Evolutionary conservation across 1,284 basidiomycete species (phyloP).

Genomic region (Clitocybe nebularis): DNA sequence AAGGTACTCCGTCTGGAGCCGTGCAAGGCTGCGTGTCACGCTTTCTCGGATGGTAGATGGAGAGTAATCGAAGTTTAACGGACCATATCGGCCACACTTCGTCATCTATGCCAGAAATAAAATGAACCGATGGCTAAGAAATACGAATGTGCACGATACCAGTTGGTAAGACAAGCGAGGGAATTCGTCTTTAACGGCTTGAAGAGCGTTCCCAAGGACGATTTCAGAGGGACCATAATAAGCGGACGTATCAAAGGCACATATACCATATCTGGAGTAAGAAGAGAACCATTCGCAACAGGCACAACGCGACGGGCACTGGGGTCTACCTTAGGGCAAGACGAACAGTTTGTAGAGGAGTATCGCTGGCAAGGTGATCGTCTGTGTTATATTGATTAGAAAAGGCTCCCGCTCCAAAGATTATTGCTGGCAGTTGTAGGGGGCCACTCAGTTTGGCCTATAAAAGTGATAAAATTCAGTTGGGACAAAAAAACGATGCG

Average conservation of each 20-base stretch:
- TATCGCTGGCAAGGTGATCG: constrained; percentile 52
- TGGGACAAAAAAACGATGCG: constrained; percentile 1
- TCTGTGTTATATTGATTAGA: constrained; percentile 71
- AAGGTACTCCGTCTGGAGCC: constrained; percentile 79
- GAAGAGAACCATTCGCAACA: not conserved
- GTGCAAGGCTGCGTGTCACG: constrained; percentile 67
- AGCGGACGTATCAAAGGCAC: constrained; percentile 85
- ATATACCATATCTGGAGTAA: constrained; percentile 74
- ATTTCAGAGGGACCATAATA: constrained; percentile 92
- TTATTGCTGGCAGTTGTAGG: constrained; percentile 29
- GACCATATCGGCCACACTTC: constrained; percentile 90
- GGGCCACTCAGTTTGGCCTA: constrained; percentile 25
- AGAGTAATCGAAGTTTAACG: constrained; percentile 76
- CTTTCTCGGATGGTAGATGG: constrained; percentile 67
- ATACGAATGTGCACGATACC: constrained; percentile 38
- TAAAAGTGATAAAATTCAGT: constrained; percentile 1
- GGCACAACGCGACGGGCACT: not conserved
- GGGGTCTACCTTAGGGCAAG: constrained; percentile 68
- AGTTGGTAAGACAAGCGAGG: constrained; percentile 79
- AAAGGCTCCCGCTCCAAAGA: constrained; percentile 58
- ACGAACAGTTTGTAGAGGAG: constrained; percentile 71
- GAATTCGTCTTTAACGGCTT: constrained; percentile 63
- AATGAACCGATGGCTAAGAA: not conserved
- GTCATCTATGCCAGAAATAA: constrained; percentile 57
- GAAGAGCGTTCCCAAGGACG: constrained; percentile 75